Evolutionary conservation across 164 flowering plant species (phyloP).

Genomic region (Brasenia schreberi): DNA sequence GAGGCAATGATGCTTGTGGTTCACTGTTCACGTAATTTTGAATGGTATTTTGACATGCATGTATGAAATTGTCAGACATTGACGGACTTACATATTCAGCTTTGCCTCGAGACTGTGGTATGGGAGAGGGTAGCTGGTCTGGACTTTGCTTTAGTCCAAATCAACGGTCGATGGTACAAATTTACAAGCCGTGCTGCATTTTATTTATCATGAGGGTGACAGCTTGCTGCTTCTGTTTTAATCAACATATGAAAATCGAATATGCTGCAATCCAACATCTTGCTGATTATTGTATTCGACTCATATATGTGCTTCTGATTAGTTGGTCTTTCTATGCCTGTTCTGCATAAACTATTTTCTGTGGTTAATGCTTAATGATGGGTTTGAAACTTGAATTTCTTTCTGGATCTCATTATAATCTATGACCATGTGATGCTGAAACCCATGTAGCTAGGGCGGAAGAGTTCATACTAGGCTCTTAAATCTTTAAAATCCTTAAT

Average conservation of each 20-base stretch:
- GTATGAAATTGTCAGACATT: slow-evolving; percentile 36
- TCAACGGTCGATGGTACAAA: slow-evolving; percentile 57
- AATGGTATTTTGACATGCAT: slow-evolving; percentile 3
- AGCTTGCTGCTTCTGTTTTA: neutral
- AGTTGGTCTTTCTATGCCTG: neutral
- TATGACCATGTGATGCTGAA: too few relatives aligned
- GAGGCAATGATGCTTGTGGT: neutral
- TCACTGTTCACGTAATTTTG: neutral
- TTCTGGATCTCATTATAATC: too few relatives aligned
- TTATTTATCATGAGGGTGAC: neutral
- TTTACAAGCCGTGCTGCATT: neutral
- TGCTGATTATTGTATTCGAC: neutral
- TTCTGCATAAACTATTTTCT: too few relatives aligned
- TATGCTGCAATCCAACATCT: neutral
- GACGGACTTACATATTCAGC: slow-evolving; percentile 55
- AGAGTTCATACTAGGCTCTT: too few relatives aligned
- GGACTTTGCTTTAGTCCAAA: slow-evolving; percentile 71
- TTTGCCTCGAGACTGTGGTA: slow-evolving; percentile 56
- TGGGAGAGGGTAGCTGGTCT: slow-evolving; percentile 89
- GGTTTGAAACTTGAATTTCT: too few relatives aligned
- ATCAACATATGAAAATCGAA: neutral
- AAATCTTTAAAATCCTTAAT: too few relatives aligned
- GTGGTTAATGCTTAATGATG: too few relatives aligned
- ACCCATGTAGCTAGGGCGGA: too few relatives aligned
- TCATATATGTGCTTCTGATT: too few relatives aligned